Conservation (phyloP, 345 rosid genomes). For the Euclidium syriacum region DNA sequence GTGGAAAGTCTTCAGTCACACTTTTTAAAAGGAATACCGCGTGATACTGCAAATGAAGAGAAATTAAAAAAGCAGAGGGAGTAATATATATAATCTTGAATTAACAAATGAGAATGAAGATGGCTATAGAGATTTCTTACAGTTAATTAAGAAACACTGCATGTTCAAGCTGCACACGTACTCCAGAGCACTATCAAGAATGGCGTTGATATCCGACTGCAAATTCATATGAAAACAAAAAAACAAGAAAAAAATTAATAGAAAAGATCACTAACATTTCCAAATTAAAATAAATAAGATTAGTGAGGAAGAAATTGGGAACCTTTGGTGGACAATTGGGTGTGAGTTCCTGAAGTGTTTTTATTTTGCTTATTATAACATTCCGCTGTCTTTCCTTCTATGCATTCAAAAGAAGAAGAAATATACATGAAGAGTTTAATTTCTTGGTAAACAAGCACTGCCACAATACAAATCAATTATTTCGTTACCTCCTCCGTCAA, state of each 20-base stretch:
- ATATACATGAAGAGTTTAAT: neutral
- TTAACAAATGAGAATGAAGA: neutral
- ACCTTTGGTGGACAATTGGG: slow-evolving; percentile 17
- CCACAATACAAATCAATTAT: neutral
- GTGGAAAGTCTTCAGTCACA: neutral
- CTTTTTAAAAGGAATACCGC: neutral
- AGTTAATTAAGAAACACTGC: neutral
- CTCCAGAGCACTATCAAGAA: slow-evolving; percentile 5
- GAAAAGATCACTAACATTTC: neutral
- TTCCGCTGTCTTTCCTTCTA: neutral
- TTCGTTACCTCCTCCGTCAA: neutral
- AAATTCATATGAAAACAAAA: neutral
- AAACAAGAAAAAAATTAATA: neutral
- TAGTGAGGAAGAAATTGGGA: neutral
- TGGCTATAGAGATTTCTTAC: neutral
- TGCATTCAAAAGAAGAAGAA: neutral
- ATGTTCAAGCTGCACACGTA: neutral
- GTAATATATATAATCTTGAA: too few species aligned
- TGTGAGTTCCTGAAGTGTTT: neutral
- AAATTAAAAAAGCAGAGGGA: neutral
- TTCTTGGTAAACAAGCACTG: neutral
- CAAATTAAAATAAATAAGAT: neutral
- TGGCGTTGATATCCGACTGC: neutral
- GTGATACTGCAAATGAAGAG: neutral
- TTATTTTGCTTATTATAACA: neutral